phyloP scores from a whole-genome alignment of 2,329 filamentous ascomycete species.

The Lachnellula arida region DNA sequence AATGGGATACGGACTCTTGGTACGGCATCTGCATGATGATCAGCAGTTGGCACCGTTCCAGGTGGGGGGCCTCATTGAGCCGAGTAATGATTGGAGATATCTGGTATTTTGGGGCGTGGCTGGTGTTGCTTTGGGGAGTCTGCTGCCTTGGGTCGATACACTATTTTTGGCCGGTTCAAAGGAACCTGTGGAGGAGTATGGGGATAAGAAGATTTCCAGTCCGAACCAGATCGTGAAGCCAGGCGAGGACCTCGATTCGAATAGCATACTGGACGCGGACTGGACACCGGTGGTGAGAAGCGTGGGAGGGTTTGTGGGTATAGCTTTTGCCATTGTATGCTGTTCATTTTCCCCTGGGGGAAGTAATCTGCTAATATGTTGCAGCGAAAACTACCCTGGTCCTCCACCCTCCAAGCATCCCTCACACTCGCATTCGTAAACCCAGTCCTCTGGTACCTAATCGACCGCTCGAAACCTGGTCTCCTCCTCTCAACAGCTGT shows the following conservation, averaged over 20 bases:
- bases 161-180: conserved; percentile 39
- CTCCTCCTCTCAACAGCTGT: conserved; percentile 74
- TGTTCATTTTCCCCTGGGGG: neutral
- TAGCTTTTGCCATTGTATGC: conserved; percentile 73
- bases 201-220: neutral
- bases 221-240: conserved; percentile 26
- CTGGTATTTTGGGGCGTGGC: conserved; percentile 76
- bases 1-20: conserved; percentile 74
- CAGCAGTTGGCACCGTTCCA: conserved; percentile 59
- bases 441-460: conserved; percentile 91
- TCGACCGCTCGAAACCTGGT: conserved; percentile 83
- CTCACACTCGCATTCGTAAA: conserved; percentile 86
- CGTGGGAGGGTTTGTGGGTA: conserved; percentile 66
- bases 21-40: conserved; percentile 72
- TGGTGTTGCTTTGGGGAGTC: conserved; percentile 70
- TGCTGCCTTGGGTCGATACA: conserved; percentile 80
- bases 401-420: conserved; percentile 90
- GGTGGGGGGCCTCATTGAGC: conserved; percentile 39
- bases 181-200: conserved; percentile 1
- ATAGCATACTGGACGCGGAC: conserved; percentile 49
- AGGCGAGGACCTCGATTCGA: conserved; percentile 20
- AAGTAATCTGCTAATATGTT: conserved; percentile 9
- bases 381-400: conserved; percentile 85
- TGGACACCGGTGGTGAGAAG: conserved; percentile 72
- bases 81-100: conserved; percentile 57